Evolutionary conservation across 495 filamentous ascomycete species (phyloP).

Genomic region (Penicillium daleae): DNA sequence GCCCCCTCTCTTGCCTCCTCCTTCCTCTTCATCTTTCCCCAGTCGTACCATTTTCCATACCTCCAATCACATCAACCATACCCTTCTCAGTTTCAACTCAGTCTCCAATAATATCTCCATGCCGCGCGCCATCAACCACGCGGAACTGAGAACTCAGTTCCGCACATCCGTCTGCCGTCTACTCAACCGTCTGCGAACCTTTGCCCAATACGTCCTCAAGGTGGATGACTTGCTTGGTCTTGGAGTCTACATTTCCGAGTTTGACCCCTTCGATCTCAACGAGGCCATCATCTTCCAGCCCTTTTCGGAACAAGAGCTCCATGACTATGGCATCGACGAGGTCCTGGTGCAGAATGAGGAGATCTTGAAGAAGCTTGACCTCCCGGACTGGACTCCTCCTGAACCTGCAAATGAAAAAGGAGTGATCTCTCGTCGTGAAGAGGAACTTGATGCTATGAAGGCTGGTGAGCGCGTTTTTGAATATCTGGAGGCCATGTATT

Average conservation of each 20-base stretch:
- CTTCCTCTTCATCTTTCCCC: not conserved
- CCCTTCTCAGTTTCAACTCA: not conserved
- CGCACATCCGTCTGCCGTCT: not conserved
- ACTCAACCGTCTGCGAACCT: not conserved
- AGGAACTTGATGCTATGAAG: not conserved
- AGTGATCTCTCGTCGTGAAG: not conserved
- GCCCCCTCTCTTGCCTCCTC: not conserved
- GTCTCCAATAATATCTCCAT: not conserved
- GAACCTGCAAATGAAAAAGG: not conserved
- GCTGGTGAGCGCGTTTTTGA: not conserved
- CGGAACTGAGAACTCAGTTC: not conserved
- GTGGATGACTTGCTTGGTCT: not conserved
- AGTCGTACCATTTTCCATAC: not conserved
- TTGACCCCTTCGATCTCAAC: not conserved
- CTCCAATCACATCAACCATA: not conserved
- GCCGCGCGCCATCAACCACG: not conserved
- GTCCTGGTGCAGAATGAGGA: not conserved
- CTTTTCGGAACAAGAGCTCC: not conserved
- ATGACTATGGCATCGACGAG: not conserved
- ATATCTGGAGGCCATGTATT: not conserved
- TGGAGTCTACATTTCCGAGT: not conserved
- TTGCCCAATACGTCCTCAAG: not conserved
- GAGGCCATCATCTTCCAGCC: slow-evolving; percentile 1
- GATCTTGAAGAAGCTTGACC: not conserved
- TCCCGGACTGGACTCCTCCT: not conserved